These are phyloP conservation scores for Moricandia moricandioides DNA, from an alignment of 345 rosid species.

Conservation along the genomic window DNA sequence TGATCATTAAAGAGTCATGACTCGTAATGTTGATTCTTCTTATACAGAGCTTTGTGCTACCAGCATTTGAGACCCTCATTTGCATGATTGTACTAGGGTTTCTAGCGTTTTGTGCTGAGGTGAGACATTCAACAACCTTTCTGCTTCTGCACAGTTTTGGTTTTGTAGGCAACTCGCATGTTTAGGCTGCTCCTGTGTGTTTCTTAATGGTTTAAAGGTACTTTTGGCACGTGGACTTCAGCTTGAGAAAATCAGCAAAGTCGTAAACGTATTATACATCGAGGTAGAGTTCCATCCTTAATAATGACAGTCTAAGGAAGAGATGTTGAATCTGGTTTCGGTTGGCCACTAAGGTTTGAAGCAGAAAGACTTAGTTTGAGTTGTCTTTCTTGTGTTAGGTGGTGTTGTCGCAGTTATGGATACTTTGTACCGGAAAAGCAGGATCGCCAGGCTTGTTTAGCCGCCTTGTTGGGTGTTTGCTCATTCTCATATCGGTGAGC, in stretches of 20 bases:
- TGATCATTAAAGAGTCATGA: not conserved
- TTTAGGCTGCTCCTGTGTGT: not conserved
- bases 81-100: constrained; percentile 60
- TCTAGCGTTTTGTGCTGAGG: constrained; percentile 84
- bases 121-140: constrained; percentile 20
- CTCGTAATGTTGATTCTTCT: not conserved
- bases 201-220: constrained; percentile 42
- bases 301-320: not conserved
- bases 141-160: not conserved
- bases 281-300: constrained; percentile 47
- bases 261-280: constrained; percentile 58
- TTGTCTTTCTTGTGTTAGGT: constrained; percentile 40
- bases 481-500: constrained; percentile 60
- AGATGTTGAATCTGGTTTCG: not conserved
- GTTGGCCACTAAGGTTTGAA: not conserved
- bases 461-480: constrained; percentile 65
- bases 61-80: constrained; percentile 48
- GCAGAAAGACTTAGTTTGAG: not conserved
- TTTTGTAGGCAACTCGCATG: not conserved
- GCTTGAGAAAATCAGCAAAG: constrained; percentile 87
- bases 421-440: constrained; percentile 39
- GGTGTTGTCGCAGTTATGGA: constrained; percentile 66
- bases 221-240: constrained; percentile 81
- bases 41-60: constrained; percentile 69
- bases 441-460: constrained; percentile 51